These are phyloP conservation scores for Aspergillus oerlinghausenensis DNA, from an alignment of 2,329 filamentous ascomycete genomes.

Conservation along the genomic window DNA sequence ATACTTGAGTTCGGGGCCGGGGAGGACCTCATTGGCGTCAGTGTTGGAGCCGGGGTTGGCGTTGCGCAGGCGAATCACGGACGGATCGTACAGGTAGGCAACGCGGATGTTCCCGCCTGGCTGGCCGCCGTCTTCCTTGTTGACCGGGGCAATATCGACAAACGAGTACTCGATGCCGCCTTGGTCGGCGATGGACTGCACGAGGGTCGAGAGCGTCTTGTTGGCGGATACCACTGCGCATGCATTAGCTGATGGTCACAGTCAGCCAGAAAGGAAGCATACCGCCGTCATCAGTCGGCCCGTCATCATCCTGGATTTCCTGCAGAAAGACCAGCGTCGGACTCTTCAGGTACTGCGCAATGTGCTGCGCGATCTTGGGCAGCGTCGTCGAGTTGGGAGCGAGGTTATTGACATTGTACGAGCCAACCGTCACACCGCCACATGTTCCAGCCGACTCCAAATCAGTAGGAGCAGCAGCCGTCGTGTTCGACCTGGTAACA, in stretches of 20 bases:
- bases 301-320: constrained; percentile 66
- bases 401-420: constrained; percentile 69
- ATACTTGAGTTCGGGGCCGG: constrained; percentile 56
- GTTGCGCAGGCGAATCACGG: constrained; percentile 55
- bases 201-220: constrained; percentile 55
- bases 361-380: constrained; percentile 57
- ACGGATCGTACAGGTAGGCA: constrained; percentile 65
- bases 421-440: constrained; percentile 57
- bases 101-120: constrained; percentile 68
- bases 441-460: constrained; percentile 51
- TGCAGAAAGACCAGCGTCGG: constrained; percentile 66
- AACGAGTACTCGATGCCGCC: constrained; percentile 55
- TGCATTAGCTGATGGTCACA: background rate
- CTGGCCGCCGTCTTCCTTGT: constrained; percentile 61
- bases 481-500: constrained; percentile 42
- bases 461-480: constrained; percentile 48
- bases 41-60: constrained; percentile 53
- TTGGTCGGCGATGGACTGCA: constrained; percentile 47
- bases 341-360: constrained; percentile 58
- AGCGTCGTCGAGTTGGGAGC: constrained; percentile 53
- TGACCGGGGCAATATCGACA: constrained; percentile 54
- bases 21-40: constrained; percentile 55
- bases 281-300: constrained; percentile 56
- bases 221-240: constrained; percentile 49
- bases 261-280: constrained; percentile 9